Evolutionary conservation across 176 grass and related monocot genomes (phyloP), one percentile per base, ranked within the genome.

Genomic region (Hordeum vulgare): DNA sequence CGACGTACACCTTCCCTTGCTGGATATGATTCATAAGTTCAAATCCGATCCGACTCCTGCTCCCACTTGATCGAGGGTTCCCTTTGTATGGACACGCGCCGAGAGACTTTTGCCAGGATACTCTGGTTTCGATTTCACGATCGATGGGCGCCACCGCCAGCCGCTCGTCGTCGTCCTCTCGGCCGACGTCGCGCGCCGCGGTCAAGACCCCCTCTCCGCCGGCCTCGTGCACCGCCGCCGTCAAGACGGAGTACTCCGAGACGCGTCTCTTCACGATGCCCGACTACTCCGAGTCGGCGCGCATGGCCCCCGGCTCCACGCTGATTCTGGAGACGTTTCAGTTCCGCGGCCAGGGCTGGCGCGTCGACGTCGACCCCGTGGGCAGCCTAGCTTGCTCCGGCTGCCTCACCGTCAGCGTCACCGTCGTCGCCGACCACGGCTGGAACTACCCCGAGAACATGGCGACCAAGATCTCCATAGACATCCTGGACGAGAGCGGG

Each of bases 301-400:
- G 2, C 14, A 7, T 80, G 39, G 0, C 40, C 3, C 14, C 29
- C 37, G 66, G 66, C 33, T 7, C 24, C 39, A 37, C 77, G 28
- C 66, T 80, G 20, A 27, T 2, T 0, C 61, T 77, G 1, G 11
- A 49, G 27, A 17, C 66, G 40, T 86, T 86, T 76, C 53, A 47
- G 21, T 86, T 86, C 84, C 54, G 70, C 24, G 76, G 76, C n/a
- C 76, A 77, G 1, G 70, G 14, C 1, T 86, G 84, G 84, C 42
- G 2, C 40, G 6, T 11, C 66, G 65, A n/a, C 14, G 31, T 67
- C 27, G n/a, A 70, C 1, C 66, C 66, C 36, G 66, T 13, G 36
- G 66, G 66, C 21, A 13, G 36, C 11, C 66, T 11, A 21, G 36
- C 66, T 21, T 70, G 66, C 66, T 2, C 6, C 2, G 40, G 73